Evolutionary conservation across 441 rosid genomes (phyloP).

Genomic region (Erodium moschatum): DNA sequence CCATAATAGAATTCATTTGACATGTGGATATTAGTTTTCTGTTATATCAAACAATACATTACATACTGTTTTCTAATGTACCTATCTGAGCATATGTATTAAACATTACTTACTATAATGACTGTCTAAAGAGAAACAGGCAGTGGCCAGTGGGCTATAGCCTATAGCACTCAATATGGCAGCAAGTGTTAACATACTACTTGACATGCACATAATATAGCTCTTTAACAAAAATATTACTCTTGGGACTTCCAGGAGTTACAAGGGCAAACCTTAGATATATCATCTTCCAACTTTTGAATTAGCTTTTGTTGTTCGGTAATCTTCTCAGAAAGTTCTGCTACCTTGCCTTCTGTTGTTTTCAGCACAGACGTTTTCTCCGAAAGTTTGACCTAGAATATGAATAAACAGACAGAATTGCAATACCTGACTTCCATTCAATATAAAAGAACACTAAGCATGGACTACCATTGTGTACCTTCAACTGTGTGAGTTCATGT

Average conservation of each 20-base stretch:
- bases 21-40: not conserved
- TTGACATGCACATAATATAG: not conserved
- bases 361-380: constrained; percentile 72
- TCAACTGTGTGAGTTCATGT: constrained; percentile 85
- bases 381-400: constrained; percentile 69
- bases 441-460: constrained; percentile 7
- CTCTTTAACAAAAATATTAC: not conserved
- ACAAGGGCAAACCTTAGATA: constrained; percentile 56
- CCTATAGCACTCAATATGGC: no score
- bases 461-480: constrained; percentile 36
- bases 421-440: constrained; percentile 5
- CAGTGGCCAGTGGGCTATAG: not conserved
- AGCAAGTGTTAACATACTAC: not conserved
- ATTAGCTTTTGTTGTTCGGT: constrained; percentile 76
- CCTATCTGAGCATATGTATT: constrained; percentile 1
- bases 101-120: not conserved
- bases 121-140: not conserved
- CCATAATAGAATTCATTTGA: not conserved
- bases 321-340: constrained; percentile 61
- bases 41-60: constrained; percentile 1
- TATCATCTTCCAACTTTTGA: constrained; percentile 97
- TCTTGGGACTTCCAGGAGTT: constrained; percentile 18
- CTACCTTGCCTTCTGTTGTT: constrained; percentile 64
- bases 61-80: not conserved
- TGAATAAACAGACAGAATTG: constrained; percentile 18